Percentiles rank a stretch among this genome's conserved stretches.
phyloP scores from a whole-genome alignment of 257 asterid species.

The Rauvolfia tetraphylla region DNA sequence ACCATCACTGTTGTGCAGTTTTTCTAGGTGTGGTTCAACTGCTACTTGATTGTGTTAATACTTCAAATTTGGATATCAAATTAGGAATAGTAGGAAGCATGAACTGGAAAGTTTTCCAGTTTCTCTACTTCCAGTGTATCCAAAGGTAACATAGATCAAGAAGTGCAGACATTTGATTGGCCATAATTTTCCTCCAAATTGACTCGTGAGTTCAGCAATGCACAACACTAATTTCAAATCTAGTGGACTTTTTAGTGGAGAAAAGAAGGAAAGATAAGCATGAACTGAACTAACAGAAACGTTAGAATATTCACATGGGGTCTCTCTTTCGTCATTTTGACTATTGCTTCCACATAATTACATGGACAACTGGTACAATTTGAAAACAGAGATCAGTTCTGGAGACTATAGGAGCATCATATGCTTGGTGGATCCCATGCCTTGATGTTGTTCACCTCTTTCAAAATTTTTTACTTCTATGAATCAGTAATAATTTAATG shows the following conservation, averaged over 20 bases:
- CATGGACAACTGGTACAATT: background rate
- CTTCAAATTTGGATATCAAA: background rate
- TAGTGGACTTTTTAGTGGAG: background rate
- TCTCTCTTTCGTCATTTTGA: background rate
- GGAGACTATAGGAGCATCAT: background rate
- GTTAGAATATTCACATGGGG: background rate
- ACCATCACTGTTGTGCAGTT: background rate
- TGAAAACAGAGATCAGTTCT: slow-evolving; percentile 1
- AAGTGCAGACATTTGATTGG: background rate
- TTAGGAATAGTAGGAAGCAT: background rate
- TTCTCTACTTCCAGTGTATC: background rate
- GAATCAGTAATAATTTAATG: too few relatives aligned
- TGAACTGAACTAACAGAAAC: background rate
- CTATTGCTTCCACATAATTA: slow-evolving; percentile 1
- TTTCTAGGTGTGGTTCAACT: background rate
- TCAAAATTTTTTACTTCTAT: background rate
- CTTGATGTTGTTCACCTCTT: background rate
- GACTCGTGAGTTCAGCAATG: background rate
- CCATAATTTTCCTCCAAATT: background rate
- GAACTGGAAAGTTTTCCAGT: background rate
- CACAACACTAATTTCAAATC: slow-evolving; percentile 6
- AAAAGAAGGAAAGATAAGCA: background rate
- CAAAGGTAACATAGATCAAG: background rate
- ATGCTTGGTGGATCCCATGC: background rate
- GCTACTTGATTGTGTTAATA: background rate